A percentile compares a stretch with the other conserved stretches of the same genome.
phyloP scores from a whole-genome alignment of 768 basidiomycete species.

The Calvatia gigantea region DNA sequence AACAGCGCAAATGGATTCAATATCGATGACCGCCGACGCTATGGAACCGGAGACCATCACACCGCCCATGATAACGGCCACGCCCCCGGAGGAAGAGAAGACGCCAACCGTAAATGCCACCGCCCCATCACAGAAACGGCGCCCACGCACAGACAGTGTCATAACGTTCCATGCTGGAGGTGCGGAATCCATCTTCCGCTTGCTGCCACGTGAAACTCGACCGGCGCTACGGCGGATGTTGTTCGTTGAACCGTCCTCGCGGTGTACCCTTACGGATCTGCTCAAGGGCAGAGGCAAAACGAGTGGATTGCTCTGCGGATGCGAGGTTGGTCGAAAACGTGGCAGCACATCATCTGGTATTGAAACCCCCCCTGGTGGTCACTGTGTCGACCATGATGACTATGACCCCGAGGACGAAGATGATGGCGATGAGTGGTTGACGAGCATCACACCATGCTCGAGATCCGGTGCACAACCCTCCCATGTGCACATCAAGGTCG shows the following conservation, averaged over 20 bases:
- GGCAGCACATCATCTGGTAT: constrained; percentile 6
- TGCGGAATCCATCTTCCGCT: constrained; percentile 93
- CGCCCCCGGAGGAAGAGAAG: constrained; percentile 1
- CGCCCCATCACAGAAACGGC: constrained; percentile 23
- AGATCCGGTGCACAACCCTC: constrained; percentile 35
- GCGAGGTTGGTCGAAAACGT: constrained; percentile 36
- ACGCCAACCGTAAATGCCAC: constrained; percentile 16
- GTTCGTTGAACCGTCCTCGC: constrained; percentile 79
- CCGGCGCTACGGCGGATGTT: constrained; percentile 92
- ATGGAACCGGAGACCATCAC: constrained; percentile 12
- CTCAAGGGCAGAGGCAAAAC: constrained; percentile 78
- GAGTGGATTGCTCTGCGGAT: constrained; percentile 77
- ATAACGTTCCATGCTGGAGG: constrained; percentile 71
- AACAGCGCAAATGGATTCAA: neutral
- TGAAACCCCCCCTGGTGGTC: constrained; percentile 39
- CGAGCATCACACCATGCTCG: constrained; percentile 68
- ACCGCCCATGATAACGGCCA: constrained; percentile 2
- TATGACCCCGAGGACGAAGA: constrained; percentile 66
- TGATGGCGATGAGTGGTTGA: constrained; percentile 88
- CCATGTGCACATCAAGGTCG: constrained; percentile 74
- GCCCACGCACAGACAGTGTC: constrained; percentile 47
- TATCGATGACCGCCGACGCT: constrained; percentile 9
- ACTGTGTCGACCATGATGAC: constrained; percentile 65
- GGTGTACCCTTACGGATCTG: constrained; percentile 91
- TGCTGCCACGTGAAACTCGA: constrained; percentile 91